Evolutionary conservation across 2,329 filamentous ascomycete genomes (phyloP).

Genomic region (Exserohilum turcica): DNA sequence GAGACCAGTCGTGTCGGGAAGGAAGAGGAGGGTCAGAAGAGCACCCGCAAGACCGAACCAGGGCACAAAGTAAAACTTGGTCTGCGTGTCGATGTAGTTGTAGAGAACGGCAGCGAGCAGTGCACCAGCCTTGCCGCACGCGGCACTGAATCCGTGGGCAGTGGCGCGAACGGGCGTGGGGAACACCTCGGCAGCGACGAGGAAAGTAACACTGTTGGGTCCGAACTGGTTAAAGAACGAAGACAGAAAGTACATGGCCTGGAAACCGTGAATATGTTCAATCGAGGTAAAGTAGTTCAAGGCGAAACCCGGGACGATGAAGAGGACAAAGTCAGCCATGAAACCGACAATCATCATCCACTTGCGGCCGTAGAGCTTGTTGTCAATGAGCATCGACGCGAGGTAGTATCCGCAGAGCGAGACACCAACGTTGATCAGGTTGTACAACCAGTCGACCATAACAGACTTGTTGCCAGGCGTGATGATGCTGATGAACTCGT

Average conservation of each 20-base stretch:
- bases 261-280: constrained; percentile 81
- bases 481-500: constrained; percentile 84
- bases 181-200: constrained; percentile 95
- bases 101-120: constrained; percentile 86
- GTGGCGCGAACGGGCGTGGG: constrained; percentile 91
- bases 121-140: constrained; percentile 85
- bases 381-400: constrained; percentile 87
- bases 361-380: constrained; percentile 95
- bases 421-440: constrained; percentile 86
- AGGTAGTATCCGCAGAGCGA: constrained; percentile 88
- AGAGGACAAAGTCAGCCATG: constrained; percentile 89
- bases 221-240: constrained; percentile 99
- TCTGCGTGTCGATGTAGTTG: constrained; percentile 87
- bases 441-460: constrained; percentile 90
- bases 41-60: constrained; percentile 94
- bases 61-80: constrained; percentile 88
- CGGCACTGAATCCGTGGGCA: constrained; percentile 93
- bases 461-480: constrained; percentile 71
- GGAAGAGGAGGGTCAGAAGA: constrained; percentile 79
- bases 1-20: constrained; percentile 95
- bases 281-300: constrained; percentile 79
- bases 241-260: constrained; percentile 97
- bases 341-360: constrained; percentile 97
- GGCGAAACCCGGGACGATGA: constrained; percentile 87
- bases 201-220: constrained; percentile 94